A percentile compares a stretch with the other conserved stretches of the same genome.
phyloP scores from a whole-genome alignment of 345 rosid genomes.

The Populus tremula region DNA sequence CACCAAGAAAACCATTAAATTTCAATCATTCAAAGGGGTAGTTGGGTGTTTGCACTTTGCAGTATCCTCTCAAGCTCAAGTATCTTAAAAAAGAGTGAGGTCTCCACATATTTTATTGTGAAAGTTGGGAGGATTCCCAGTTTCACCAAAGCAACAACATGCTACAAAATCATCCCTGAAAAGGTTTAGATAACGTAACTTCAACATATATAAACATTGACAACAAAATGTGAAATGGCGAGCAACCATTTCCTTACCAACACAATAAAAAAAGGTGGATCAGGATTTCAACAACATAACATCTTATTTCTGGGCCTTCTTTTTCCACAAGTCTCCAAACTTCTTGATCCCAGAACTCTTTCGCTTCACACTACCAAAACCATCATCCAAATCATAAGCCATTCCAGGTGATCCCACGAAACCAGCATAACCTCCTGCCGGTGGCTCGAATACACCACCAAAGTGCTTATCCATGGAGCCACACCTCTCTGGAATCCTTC shows the following conservation, averaged over 20 bases:
- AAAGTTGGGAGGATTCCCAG: too few relatives aligned
- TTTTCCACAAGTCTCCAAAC: constrained; percentile 91
- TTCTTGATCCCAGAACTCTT: constrained; percentile 70
- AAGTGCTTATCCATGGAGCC: constrained; percentile 78
- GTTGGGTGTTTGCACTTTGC: too few relatives aligned
- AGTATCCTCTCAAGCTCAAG: too few relatives aligned
- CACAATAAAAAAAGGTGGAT: neutral
- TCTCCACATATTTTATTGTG: too few relatives aligned
- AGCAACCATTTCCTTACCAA: constrained; percentile 32
- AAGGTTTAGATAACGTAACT: too few relatives aligned
- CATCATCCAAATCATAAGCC: constrained; percentile 58
- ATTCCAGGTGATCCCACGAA: constrained; percentile 61
- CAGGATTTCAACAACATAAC: neutral
- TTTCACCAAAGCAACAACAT: too few relatives aligned
- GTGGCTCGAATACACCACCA: constrained; percentile 49
- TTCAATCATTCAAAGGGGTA: too few relatives aligned
- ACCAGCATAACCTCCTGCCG: constrained; percentile 39
- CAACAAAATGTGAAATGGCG: constrained; percentile 27
- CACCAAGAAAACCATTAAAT: too few relatives aligned
- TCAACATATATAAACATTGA: too few relatives aligned
- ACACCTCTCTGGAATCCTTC: constrained; percentile 54
- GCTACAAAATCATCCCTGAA: too few relatives aligned
- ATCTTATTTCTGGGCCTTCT: constrained; percentile 63
- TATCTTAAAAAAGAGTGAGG: too few relatives aligned
- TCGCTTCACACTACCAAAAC: constrained; percentile 63